Evolutionary conservation across 768 basidiomycete species (phyloP).

Genomic region (Mycena kentingensis): DNA sequence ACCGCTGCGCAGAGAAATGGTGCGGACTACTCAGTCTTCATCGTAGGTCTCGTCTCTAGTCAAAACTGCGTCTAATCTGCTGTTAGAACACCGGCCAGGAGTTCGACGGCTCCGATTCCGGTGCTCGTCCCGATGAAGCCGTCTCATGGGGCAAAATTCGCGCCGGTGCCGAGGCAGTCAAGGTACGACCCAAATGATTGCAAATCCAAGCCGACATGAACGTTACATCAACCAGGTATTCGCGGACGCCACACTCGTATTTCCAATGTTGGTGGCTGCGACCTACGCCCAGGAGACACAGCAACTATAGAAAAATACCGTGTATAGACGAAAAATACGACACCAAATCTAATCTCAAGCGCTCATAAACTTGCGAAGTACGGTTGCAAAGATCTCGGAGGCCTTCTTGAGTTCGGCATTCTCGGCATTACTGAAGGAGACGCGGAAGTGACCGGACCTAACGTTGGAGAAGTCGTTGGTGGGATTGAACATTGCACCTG

Average conservation of each 20-base stretch:
- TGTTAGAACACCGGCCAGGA: conserved; percentile 95
- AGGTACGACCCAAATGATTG: conserved; percentile 46
- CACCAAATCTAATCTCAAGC: conserved; percentile 11
- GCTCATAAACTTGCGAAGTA: conserved; percentile 46
- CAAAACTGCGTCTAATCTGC: not conserved
- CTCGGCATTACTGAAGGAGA: conserved; percentile 58
- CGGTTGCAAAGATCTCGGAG: conserved; percentile 44
- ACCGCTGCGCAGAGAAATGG: conserved; percentile 77
- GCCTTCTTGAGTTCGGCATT: conserved; percentile 48
- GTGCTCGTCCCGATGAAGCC: conserved; percentile 95
- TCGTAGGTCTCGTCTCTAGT: conserved; percentile 50
- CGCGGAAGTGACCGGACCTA: conserved; percentile 51
- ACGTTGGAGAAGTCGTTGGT: conserved; percentile 17
- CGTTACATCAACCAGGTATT: conserved; percentile 53
- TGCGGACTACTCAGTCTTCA: conserved; percentile 95
- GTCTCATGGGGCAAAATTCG: conserved; percentile 99
- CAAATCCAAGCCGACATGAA: conserved; percentile 16
- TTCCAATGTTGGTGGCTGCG: conserved; percentile 92
- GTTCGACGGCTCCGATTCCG: conserved; percentile 98
- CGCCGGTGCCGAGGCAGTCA: conserved; percentile 78
- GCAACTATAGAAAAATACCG: conserved; percentile 1
- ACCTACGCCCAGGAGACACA: conserved; percentile 71
- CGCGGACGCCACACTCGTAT: conserved; percentile 96
- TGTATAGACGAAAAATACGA: conserved; percentile 1
- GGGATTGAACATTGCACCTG: conserved; percentile 48